Evolutionary conservation across 208 protist species (phyloP).

Genomic region (Leishmania guyanensis): DNA sequence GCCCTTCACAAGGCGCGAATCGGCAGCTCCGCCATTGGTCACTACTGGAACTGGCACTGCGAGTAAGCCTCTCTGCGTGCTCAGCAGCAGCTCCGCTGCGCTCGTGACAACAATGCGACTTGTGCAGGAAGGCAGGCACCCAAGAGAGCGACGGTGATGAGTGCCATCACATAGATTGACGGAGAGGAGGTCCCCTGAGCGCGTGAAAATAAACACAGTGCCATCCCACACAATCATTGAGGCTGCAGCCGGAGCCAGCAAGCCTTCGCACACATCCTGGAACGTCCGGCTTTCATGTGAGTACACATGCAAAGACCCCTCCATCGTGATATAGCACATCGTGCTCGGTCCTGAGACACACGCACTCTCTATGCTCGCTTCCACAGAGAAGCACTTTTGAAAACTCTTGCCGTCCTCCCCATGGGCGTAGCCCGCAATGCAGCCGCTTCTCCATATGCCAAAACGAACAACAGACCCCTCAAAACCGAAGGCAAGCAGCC

Average conservation of each 20-base stretch:
- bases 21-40: neutral
- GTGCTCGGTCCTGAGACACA: neutral
- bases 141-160: neutral
- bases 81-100: slow-evolving; percentile 10
- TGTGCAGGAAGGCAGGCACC: neutral
- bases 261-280: slow-evolving; percentile 8
- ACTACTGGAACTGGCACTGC: neutral
- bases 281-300: slow-evolving; percentile 8
- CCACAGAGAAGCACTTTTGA: slow-evolving; percentile 7
- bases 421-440: slow-evolving; percentile 20
- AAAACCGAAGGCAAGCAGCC: neutral
- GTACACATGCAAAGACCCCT: slow-evolving; percentile 12
- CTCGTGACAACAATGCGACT: neutral
- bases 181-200: slow-evolving; percentile 10
- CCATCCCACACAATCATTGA: neutral
- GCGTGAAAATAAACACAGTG: slow-evolving; percentile 11
- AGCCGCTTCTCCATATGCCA: neutral
- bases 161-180: slow-evolving; percentile 10
- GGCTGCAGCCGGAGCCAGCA: neutral
- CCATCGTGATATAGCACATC: slow-evolving; percentile 14
- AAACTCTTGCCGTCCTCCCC: neutral
- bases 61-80: slow-evolving; percentile 13
- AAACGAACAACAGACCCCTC: neutral
- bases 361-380: neutral
- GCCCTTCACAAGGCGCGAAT: slow-evolving; percentile 11